Evolutionary conservation across 2,329 filamentous ascomycete genomes (phyloP).

Genomic region (Thermomyces lanuginosus): DNA sequence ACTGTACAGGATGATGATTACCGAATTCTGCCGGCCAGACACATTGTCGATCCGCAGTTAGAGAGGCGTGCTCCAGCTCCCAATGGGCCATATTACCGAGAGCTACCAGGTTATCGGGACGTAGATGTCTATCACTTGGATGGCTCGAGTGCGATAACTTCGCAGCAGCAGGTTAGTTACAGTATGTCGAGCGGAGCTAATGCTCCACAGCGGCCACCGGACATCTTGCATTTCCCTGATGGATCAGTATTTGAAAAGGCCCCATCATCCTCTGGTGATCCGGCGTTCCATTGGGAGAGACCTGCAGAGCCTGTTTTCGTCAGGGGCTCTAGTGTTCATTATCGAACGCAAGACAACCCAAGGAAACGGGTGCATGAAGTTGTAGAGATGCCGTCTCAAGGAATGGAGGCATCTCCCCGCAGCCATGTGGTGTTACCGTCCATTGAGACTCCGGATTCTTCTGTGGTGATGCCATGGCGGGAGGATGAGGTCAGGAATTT

Average conservation of each 20-base stretch:
- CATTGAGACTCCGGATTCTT: conserved; percentile 16
- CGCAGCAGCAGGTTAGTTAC: conserved; percentile 12
- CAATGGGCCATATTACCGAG: too few relatives aligned
- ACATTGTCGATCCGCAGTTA: too few relatives aligned
- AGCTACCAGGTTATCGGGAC: too few relatives aligned
- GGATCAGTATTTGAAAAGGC: conserved; percentile 10
- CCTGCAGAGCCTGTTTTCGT: conserved; percentile 20
- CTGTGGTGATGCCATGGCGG: conserved; percentile 3
- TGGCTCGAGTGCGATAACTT: neutral
- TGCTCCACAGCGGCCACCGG: conserved; percentile 9
- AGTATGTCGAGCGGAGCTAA: too few relatives aligned
- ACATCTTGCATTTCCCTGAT: conserved; percentile 11
- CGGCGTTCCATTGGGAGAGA: conserved; percentile 9
- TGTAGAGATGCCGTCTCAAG: conserved; percentile 7
- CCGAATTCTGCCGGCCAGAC: too few relatives aligned
- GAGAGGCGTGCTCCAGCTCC: too few relatives aligned
- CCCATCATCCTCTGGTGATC: conserved; percentile 7
- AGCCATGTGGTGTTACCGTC: conserved; percentile 18
- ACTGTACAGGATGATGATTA: too few relatives aligned
- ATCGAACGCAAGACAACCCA: conserved; percentile 7
- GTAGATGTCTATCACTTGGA: too few relatives aligned
- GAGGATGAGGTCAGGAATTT: conserved; percentile 2
- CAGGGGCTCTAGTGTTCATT: conserved; percentile 13
- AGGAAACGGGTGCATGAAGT: conserved; percentile 9
- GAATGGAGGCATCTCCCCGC: conserved; percentile 11